Percentiles rank a stretch among this genome's conserved stretches.
These are phyloP conservation scores for Diplotaxis tenuifolia DNA, from an alignment of 345 rosid genomes.

Conservation along the genomic window DNA sequence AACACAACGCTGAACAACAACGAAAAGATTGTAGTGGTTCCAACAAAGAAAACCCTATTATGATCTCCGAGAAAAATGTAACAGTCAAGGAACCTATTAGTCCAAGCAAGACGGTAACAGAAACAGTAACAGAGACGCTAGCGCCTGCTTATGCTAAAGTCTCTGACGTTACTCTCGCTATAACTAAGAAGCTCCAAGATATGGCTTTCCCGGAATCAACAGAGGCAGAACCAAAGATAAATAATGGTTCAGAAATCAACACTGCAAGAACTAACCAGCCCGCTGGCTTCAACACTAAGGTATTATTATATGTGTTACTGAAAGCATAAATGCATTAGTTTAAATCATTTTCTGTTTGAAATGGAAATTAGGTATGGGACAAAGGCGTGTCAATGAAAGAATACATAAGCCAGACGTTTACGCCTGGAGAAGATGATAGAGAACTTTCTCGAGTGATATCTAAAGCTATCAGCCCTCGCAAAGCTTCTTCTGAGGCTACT, in stretches of 20 bases:
- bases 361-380: slow-evolving; percentile 43
- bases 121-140: slow-evolving; percentile 44
- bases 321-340: slow-evolving; percentile 11
- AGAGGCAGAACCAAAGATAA: slow-evolving; percentile 15
- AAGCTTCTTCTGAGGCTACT: slow-evolving; percentile 36
- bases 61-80: slow-evolving; percentile 32
- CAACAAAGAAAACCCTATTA: slow-evolving; percentile 6
- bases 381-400: slow-evolving; percentile 82
- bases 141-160: slow-evolving; percentile 52
- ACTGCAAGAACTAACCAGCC: slow-evolving; percentile 25
- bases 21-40: slow-evolving; percentile 13
- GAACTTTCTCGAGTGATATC: slow-evolving; percentile 64
- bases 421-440: slow-evolving; percentile 77
- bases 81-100: slow-evolving; percentile 15
- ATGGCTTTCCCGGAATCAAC: slow-evolving; percentile 38
- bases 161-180: slow-evolving; percentile 45
- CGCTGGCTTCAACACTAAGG: slow-evolving; percentile 25
- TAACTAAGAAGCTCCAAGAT: slow-evolving; percentile 51
- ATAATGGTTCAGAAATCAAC: slow-evolving; percentile 28
- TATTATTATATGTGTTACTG: slow-evolving; percentile 1
- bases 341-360: background rate
- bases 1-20: slow-evolving; percentile 15
- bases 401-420: slow-evolving; percentile 56
- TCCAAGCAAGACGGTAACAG: slow-evolving; percentile 44
- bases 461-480: slow-evolving; percentile 59